Percentiles rank a stretch among this genome's conserved stretches.
Evolutionary conservation across 306 rosid genomes (phyloP).

Genomic region (Pyrus communis): DNA sequence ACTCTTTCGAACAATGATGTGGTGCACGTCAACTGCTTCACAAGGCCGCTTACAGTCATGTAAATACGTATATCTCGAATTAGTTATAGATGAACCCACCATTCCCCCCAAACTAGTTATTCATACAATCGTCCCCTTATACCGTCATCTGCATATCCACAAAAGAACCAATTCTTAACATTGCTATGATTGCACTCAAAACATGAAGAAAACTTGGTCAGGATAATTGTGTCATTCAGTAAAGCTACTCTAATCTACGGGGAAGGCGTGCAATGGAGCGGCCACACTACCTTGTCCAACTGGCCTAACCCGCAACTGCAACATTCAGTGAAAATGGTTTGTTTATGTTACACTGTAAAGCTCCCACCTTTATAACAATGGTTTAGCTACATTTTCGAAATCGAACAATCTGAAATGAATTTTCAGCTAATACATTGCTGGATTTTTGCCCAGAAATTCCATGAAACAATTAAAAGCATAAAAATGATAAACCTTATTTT

Average conservation of each 20-base stretch:
- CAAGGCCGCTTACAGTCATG: constrained; percentile 51
- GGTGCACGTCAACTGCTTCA: constrained; percentile 56
- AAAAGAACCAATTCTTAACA: background rate
- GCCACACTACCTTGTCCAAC: background rate
- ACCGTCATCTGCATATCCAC: constrained; percentile 24
- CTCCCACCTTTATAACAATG: background rate
- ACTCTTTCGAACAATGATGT: constrained; percentile 39
- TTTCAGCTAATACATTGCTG: background rate
- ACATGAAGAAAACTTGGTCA: background rate
- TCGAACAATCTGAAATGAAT: background rate
- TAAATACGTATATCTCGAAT: constrained; percentile 42
- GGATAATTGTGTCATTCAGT: background rate
- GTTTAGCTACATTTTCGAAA: background rate
- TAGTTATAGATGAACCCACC: constrained; percentile 44
- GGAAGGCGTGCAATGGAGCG: background rate
- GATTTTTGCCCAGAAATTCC: background rate
- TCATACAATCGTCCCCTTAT: background rate
- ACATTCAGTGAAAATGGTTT: background rate
- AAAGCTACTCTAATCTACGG: background rate
- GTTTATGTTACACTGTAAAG: background rate
- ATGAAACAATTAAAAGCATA: background rate
- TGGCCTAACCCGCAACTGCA: background rate
- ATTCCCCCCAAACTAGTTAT: constrained; percentile 28
- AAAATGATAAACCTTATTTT: background rate
- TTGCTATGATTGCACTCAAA: background rate